Percentiles rank a stretch among this genome's conserved stretches.
Evolutionary conservation across 1,284 basidiomycete species (phyloP).

Genomic region (Malassezia cuniculi): DNA sequence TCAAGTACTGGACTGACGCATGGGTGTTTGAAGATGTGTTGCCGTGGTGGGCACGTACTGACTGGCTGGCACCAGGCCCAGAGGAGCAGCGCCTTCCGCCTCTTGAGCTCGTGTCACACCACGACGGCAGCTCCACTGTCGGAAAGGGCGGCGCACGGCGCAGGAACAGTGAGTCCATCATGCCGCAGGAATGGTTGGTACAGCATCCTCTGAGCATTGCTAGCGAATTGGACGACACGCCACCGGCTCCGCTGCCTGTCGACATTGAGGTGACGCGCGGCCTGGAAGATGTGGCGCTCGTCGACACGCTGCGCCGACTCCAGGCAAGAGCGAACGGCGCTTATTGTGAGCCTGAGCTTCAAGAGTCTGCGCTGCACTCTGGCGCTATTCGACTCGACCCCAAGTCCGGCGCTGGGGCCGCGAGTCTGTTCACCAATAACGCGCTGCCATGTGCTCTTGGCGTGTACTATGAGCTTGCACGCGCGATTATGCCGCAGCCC

Average conservation of each 20-base stretch:
- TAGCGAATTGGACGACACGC: neutral
- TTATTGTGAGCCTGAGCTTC: neutral
- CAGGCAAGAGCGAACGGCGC: neutral
- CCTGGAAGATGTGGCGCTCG: conserved; percentile 32
- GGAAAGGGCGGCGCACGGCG: conserved; percentile 5
- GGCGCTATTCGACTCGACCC: conserved; percentile 13
- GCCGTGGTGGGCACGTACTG: conserved; percentile 40
- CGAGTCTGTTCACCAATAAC: neutral
- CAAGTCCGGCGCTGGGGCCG: neutral
- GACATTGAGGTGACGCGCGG: conserved; percentile 19
- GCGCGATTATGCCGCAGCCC: neutral
- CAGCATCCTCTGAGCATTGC: neutral
- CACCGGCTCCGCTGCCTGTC: too few relatives aligned
- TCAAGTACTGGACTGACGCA: conserved; percentile 44
- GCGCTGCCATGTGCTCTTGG: conserved; percentile 3
- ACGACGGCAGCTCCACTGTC: neutral
- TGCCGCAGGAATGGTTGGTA: neutral
- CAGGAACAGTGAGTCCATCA: neutral
- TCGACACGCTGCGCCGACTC: conserved; percentile 24
- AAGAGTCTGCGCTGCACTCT: conserved; percentile 24
- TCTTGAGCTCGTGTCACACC: conserved; percentile 5
- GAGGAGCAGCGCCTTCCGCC: neutral
- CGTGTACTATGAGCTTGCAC: conserved; percentile 2
- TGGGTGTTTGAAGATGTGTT: conserved; percentile 41
- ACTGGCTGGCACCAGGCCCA: conserved; percentile 16